Base-by-base conservation (phyloP, 495 filamentous ascomycete genomes). In the Tuber brumale region DNA sequence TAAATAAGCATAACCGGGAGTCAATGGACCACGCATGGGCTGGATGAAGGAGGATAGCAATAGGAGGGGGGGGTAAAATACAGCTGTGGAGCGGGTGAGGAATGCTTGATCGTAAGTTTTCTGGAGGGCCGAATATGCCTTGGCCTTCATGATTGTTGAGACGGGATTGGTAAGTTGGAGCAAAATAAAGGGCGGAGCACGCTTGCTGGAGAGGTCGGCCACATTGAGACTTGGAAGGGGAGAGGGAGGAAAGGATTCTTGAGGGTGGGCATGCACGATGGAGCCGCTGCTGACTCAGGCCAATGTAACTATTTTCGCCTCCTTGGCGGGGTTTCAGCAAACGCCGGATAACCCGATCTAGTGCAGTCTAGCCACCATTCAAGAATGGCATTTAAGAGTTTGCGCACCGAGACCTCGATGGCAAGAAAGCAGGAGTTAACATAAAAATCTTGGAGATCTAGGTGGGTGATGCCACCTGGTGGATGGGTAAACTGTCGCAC, bases 81-180 rank as follows among this genome's bases (percentile, higher is more conserved):
- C 92, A 75, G 95, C 95, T 16, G 94, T 98, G 2, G 94, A 97
- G 84, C 93, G 97, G 78, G 91, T 92, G 75, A 97, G 86, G 85
- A 97, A 97, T 84, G 92, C 93, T 82, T 97, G 93, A 86, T 98
- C 94, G 85, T 97, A 97, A 74, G 93, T 97, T 88, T 97, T 97
- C 87, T 98, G 95, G 84, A 97, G 87, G 74, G 90, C 90, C 83
- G 93, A 91, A 77, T 89, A 87, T 69, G 89, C 88, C 83, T 91
- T 93, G 86, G 89, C 91, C 86, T 92, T 92, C 89, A 95, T 92
- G 92, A 92, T 93, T 83, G 80, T 82, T 51, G 27, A 18, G 57
- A 66, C 31, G 27, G 35, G 27, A 66, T 66, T 66, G 57, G 27
- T 66, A 66, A 27, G 57, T 35, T 66, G 57, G 27, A 35, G 31